phyloP scores from a whole-genome alignment of 306 rosid genomes.

The Glycyrrhiza uralensis region DNA sequence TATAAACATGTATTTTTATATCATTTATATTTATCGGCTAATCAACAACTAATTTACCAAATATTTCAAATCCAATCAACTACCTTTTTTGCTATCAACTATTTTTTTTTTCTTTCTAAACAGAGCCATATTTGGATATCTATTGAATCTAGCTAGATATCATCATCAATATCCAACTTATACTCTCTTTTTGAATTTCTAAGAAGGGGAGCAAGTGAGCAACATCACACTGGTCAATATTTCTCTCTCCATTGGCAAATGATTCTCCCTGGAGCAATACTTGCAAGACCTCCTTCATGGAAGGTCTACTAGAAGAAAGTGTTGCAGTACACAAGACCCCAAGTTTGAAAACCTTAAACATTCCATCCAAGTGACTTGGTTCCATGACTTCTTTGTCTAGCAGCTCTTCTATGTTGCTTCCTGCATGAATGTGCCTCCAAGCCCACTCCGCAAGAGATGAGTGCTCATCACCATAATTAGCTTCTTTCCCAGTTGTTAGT shows the following conservation, averaged over 20 bases:
- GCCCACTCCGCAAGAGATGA: slow-evolving; percentile 75
- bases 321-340: slow-evolving; percentile 58
- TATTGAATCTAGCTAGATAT: slow-evolving; percentile 5
- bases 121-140: no score
- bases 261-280: slow-evolving; percentile 37
- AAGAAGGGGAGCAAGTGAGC: slow-evolving; percentile 66
- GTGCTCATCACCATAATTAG: slow-evolving; percentile 53
- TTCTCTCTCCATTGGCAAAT: slow-evolving; percentile 17
- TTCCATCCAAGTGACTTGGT: slow-evolving; percentile 42
- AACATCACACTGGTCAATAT: slow-evolving; percentile 6
- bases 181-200: slow-evolving; percentile 42
- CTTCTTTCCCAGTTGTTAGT: slow-evolving; percentile 65
- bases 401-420: slow-evolving; percentile 38
- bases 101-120: no score
- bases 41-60: no score
- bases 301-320: slow-evolving; percentile 54
- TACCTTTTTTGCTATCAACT: no score
- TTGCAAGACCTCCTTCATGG: slow-evolving; percentile 64
- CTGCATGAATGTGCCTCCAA: slow-evolving; percentile 38
- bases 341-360: slow-evolving; percentile 55
- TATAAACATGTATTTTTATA: no score
- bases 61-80: no score
- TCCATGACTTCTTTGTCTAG: slow-evolving; percentile 61
- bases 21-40: no score
- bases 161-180: slow-evolving; percentile 31